Evolutionary conservation across 306 rosid species (phyloP), one percentile per base, ranked within the genome.

Genomic region (Quercus robur): DNA sequence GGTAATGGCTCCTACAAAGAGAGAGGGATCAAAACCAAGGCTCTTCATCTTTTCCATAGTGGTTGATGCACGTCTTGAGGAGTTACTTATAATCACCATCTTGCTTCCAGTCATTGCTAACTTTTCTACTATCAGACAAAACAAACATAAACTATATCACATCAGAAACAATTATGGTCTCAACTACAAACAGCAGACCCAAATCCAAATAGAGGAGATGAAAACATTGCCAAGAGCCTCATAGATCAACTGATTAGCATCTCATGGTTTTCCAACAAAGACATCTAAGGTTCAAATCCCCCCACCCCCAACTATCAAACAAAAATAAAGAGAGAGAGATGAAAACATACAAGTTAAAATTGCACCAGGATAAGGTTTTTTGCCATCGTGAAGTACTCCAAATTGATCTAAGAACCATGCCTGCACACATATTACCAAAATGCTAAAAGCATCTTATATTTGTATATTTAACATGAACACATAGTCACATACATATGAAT

Each of bases 371-470:
- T 95, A 95, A 85, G 98, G 97, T 57, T 89, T 91, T 81, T 93
- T 95, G 58, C 99, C 99, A 63, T 95, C 99, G 14, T 95, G 98
- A 58, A 95, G 96, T 33, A 95, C 99, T 77, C 99, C 99, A 75
- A 93, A 95, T 80, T 95, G 99, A 84, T 95, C 99, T 73, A 95
- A 84, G 30, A 93, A 84, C 98, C 99, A 95, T 3, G 93, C 97
- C 99, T 94, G 88, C 80, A 75, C 14, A 67, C 21, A 25, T 62
- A 76, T 21, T 66, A 71, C 56, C 19, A 58, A 64, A 77, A 11
- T 18, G 3, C 31, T 78, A 38, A 38, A 38, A 57, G 56, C 26
- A 20, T 46, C 30, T 17, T 18, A 35, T 8, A 72, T 72, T 6
- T 51, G 35, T 12, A 51, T 20, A 72, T 52, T 21, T 33, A 3